Evolutionary conservation across 2,329 filamentous ascomycete species (phyloP).

Genomic region (Colletotrichum horii): DNA sequence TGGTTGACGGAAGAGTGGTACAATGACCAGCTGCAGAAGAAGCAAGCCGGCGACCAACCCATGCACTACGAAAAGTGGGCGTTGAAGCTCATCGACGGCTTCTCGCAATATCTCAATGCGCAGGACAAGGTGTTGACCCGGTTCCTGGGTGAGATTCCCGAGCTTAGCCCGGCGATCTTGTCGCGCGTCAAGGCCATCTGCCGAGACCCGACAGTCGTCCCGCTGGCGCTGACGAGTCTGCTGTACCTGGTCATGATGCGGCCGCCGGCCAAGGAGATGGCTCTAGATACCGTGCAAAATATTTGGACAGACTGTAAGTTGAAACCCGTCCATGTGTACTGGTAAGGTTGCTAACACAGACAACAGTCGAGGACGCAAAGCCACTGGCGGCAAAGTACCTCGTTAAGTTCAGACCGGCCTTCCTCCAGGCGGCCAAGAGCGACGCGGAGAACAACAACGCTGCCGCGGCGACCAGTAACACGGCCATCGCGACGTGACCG

Average conservation of each 20-base stretch:
- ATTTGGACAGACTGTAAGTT: slow-evolving; percentile 71
- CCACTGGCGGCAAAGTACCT: slow-evolving; percentile 68
- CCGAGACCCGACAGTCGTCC: slow-evolving; percentile 68
- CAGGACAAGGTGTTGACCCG: slow-evolving; percentile 90
- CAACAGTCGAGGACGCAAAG: slow-evolving; percentile 64
- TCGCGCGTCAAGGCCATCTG: slow-evolving; percentile 73
- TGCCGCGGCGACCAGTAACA: slow-evolving; percentile 22
- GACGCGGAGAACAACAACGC: slow-evolving; percentile 24
- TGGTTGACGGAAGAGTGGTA: slow-evolving; percentile 99
- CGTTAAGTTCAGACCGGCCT: slow-evolving; percentile 63
- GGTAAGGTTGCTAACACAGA: slow-evolving; percentile 21
- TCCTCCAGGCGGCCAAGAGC: slow-evolving; percentile 39
- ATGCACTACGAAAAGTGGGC: slow-evolving; percentile 81
- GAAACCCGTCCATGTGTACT: background rate
- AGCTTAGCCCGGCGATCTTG: slow-evolving; percentile 74
- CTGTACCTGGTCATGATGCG: slow-evolving; percentile 72
- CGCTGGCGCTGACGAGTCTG: slow-evolving; percentile 67
- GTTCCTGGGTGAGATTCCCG: slow-evolving; percentile 90
- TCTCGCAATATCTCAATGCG: slow-evolving; percentile 88
- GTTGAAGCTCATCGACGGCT: slow-evolving; percentile 82
- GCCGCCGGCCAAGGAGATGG: slow-evolving; percentile 67
- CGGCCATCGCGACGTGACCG: slow-evolving; percentile 35
- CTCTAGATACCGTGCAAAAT: slow-evolving; percentile 69
- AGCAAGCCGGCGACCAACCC: slow-evolving; percentile 50
- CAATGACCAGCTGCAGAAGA: slow-evolving; percentile 69